Evolutionary conservation across 768 basidiomycete genomes (phyloP).

Genomic region (Lactarius deliciosus): DNA sequence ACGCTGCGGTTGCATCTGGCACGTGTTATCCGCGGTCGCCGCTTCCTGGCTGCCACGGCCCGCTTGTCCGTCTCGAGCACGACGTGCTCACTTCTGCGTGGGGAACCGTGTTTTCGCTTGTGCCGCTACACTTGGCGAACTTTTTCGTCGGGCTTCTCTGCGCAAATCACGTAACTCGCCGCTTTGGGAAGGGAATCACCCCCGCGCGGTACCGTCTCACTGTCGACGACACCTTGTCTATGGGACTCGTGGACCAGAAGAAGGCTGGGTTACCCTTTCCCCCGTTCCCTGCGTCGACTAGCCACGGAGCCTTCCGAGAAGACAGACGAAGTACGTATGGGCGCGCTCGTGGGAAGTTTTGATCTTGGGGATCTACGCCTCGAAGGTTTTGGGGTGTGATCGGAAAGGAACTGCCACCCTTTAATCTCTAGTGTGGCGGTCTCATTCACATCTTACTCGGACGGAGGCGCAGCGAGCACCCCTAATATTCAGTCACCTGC

Average conservation of each 20-base stretch:
- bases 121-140: constrained; percentile 59
- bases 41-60: constrained; percentile 67
- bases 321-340: constrained; percentile 11
- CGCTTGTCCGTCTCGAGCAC: constrained; percentile 54
- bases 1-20: constrained; percentile 57
- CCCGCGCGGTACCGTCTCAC: constrained; percentile 59
- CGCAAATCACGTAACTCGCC: constrained; percentile 61
- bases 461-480: background rate
- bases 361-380: background rate
- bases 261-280: background rate
- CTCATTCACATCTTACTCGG: background rate
- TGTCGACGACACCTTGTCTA: constrained; percentile 42
- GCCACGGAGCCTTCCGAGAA: constrained; percentile 17
- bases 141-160: constrained; percentile 61
- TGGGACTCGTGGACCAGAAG: constrained; percentile 1
- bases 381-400: constrained; percentile 10
- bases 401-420: background rate
- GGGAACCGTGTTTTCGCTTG: constrained; percentile 52
- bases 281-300: constrained; percentile 8
- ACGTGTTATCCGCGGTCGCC: constrained; percentile 60
- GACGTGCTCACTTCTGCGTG: constrained; percentile 48
- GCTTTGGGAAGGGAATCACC: constrained; percentile 64
- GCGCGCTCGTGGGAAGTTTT: constrained; percentile 1
- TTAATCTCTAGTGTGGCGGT: background rate
- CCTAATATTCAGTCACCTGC: background rate